These are phyloP conservation scores for Hyphodiscus sp. DNA, from an alignment of 2,329 filamentous ascomycete genomes.

Conservation along the genomic window DNA sequence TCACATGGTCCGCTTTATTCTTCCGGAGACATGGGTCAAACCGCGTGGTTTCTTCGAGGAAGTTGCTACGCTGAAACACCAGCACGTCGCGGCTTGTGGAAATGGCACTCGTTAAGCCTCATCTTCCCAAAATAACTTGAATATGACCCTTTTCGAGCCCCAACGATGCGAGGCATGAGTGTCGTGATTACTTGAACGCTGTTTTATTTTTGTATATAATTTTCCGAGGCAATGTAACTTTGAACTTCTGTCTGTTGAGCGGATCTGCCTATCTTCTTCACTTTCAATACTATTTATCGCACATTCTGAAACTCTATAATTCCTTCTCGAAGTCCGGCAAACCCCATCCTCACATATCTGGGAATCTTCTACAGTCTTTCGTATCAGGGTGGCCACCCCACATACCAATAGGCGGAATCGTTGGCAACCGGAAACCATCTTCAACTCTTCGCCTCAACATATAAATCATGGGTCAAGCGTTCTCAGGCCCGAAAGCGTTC, in stretches of 20 bases:
- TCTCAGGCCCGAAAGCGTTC: conserved; percentile 30
- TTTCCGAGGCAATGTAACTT: neutral
- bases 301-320: neutral
- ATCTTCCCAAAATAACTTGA: conserved; percentile 7
- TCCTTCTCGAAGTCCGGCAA: neutral
- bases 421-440: neutral
- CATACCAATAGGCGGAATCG: neutral
- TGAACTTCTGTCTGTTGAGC: neutral
- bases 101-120: conserved; percentile 6
- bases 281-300: neutral
- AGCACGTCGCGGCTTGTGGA: conserved; percentile 2
- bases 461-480: conserved; percentile 25
- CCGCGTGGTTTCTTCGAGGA: neutral
- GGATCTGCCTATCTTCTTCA: neutral
- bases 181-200: neutral
- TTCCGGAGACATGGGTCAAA: neutral
- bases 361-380: neutral
- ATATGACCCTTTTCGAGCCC: conserved; percentile 24
- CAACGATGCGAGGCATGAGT: neutral
- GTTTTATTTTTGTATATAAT: neutral
- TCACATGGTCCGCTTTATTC: neutral
- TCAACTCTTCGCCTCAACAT: neutral
- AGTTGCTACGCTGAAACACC: conserved; percentile 3
- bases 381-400: no score
- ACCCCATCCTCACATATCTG: neutral